Evolutionary conservation across 257 asterid species (phyloP).

Genomic region (Apocynum venetum): DNA sequence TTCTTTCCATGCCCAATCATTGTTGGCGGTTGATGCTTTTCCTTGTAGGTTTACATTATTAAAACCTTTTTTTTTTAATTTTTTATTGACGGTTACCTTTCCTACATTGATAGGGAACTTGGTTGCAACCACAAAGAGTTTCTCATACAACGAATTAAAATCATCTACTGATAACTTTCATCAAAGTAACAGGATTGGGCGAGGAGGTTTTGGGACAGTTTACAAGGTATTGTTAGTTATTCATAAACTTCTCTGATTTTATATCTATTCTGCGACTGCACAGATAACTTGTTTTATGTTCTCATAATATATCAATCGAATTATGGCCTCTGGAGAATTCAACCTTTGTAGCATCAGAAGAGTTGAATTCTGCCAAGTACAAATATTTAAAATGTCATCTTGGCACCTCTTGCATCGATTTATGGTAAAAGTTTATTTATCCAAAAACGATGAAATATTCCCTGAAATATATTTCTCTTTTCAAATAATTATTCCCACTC

Average conservation of each 20-base stretch:
- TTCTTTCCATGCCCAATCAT: background rate
- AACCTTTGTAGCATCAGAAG: background rate
- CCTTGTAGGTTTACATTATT: background rate
- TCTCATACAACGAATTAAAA: constrained; percentile 58
- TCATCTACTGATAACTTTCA: constrained; percentile 66
- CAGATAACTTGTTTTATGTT: background rate
- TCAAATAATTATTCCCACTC: background rate
- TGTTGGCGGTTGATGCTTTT: background rate
- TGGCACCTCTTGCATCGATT: background rate
- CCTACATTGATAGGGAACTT: constrained; percentile 41
- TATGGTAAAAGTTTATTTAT: background rate
- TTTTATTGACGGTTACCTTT: constrained; percentile 14
- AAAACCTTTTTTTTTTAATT: constrained; percentile 6
- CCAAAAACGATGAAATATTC: background rate
- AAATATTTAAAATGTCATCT: background rate
- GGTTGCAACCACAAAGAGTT: constrained; percentile 41
- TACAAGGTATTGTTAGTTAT: constrained; percentile 62
- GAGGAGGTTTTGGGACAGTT: constrained; percentile 93
- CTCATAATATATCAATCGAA: background rate
- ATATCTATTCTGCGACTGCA: background rate
- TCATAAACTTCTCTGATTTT: constrained; percentile 2
- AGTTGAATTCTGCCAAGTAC: background rate
- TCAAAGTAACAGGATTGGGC: constrained; percentile 62
- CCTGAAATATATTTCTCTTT: background rate
- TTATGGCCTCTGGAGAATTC: background rate